Percentiles rank a stretch among this genome's conserved stretches.
Conservation (phyloP, 495 filamentous ascomycete species). For the Aspergillus mulundensis region DNA sequence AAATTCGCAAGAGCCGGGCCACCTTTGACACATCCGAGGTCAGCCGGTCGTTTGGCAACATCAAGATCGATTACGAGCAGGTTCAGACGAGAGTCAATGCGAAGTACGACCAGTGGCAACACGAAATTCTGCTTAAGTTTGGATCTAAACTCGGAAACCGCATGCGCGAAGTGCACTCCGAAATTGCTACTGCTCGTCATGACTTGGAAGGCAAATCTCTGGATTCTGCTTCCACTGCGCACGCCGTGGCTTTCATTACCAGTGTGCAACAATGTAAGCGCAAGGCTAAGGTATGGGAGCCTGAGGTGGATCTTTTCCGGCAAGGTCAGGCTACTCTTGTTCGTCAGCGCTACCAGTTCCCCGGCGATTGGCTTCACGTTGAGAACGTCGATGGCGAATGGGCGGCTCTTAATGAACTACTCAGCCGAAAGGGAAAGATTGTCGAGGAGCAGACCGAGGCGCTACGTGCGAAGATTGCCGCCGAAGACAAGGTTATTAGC, state of each 20-base stretch:
- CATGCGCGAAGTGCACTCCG: constrained; percentile 82
- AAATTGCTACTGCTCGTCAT: constrained; percentile 79
- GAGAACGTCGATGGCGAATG: constrained; percentile 94
- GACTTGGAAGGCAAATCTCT: constrained; percentile 88
- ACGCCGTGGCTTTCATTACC: constrained; percentile 97
- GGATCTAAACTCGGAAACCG: constrained; percentile 81
- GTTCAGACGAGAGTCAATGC: constrained; percentile 97
- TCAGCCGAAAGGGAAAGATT: constrained; percentile 85
- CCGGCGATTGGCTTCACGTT: constrained; percentile 86
- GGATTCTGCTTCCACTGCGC: constrained; percentile 87
- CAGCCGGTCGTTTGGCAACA: constrained; percentile 83
- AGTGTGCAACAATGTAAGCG: constrained; percentile 93
- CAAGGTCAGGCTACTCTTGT: constrained; percentile 88
- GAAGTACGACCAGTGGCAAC: constrained; percentile 99
- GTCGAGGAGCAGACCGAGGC: constrained; percentile 95
- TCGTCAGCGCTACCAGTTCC: constrained; percentile 89
- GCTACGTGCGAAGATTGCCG: constrained; percentile 88
- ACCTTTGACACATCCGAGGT: constrained; percentile 97
- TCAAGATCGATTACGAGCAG: constrained; percentile 95
- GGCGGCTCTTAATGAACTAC: constrained; percentile 82
- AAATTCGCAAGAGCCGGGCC: constrained; percentile 85
- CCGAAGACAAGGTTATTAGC: constrained; percentile 85
- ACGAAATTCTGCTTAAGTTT: constrained; percentile 91
- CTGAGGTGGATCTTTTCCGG: constrained; percentile 90
- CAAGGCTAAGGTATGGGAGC: constrained; percentile 88